Evolutionary conservation across 106 monocot species (phyloP).

Genomic region (Apostasia ramifera): DNA sequence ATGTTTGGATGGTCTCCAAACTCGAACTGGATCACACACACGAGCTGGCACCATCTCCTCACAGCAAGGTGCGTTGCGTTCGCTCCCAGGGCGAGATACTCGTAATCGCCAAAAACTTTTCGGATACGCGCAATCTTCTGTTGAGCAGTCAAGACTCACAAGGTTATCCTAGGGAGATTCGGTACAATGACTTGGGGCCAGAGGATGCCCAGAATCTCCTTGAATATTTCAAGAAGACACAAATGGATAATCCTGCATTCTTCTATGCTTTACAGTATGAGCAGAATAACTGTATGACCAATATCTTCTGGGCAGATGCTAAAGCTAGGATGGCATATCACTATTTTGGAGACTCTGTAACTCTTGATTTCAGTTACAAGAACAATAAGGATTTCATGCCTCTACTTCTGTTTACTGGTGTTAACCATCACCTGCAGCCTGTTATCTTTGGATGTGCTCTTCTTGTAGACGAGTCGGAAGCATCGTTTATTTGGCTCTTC

Average conservation of each 20-base stretch:
- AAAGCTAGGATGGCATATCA: constrained; percentile 68
- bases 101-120: constrained; percentile 70
- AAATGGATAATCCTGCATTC: constrained; percentile 49
- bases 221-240: constrained; percentile 48
- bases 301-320: constrained; percentile 73
- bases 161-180: constrained; percentile 37
- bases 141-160: constrained; percentile 47
- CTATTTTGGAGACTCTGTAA: constrained; percentile 68
- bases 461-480: constrained; percentile 62
- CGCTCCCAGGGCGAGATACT: constrained; percentile 81
- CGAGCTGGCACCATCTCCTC: constrained; percentile 42
- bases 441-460: constrained; percentile 66
- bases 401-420: constrained; percentile 47
- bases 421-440: constrained; percentile 57
- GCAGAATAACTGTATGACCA: constrained; percentile 42
- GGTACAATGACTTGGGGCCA: constrained; percentile 57
- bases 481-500: constrained; percentile 64
- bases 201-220: constrained; percentile 61
- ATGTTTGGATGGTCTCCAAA: constrained; percentile 59
- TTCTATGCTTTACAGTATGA: constrained; percentile 60
- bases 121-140: constrained; percentile 63
- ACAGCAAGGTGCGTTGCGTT: constrained; percentile 56
- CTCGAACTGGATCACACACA: constrained; percentile 57
- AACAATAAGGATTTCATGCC: constrained; percentile 60
- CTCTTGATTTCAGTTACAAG: constrained; percentile 40